Evolutionary conservation across 768 basidiomycete species (phyloP), one percentile per base, ranked within the genome.

Genomic region (Collybia sp.): DNA sequence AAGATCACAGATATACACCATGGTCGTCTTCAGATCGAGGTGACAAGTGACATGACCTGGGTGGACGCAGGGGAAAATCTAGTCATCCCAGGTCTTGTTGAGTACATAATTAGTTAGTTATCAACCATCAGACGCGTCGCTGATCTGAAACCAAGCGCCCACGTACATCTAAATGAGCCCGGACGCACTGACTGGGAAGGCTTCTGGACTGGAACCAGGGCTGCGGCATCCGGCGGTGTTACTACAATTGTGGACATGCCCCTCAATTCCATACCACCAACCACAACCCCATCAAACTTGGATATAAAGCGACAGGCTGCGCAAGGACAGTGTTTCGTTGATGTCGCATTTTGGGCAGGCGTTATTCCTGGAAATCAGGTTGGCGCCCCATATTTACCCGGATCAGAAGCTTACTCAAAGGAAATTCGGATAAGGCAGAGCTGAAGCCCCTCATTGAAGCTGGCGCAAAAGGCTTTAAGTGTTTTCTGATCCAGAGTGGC

Each of bases 191-290:
- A 86, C 48, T 96, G 93, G 93, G 93, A 96, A 59, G 93, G 93
- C 0, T 95, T 96, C 61, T 79, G 76, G 68, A 89, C 91, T 0
- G 93, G 92, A n/a, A 94, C 93, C 1, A 69, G 73, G 45, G 95
- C 95, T 15, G 95, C 95, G 1, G 81, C 83, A 1, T 87, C 92
- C 1, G 95, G 95, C 16, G 96, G 95, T 6, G 82, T 97, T n/a
- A 97, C 94, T 6, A 91, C 92, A 5, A 71, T 98, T 16, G 85
- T 97, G 30, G 96, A 98, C 67, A 99, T 98, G 95, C 96, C 95
- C 2, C 72, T 99, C 45, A 97, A 99, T 64, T 95, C 93, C 2
- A 89, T 98, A 44, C 95, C 95, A 1, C 93, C 96, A 0, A 97
- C 96, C 0, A 94, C 92, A 1, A 93, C 91, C 0, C 76, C 92